phyloP scores from a whole-genome alignment of 2,329 filamentous ascomycete genomes.

The Lasiodiplodia citricola region DNA sequence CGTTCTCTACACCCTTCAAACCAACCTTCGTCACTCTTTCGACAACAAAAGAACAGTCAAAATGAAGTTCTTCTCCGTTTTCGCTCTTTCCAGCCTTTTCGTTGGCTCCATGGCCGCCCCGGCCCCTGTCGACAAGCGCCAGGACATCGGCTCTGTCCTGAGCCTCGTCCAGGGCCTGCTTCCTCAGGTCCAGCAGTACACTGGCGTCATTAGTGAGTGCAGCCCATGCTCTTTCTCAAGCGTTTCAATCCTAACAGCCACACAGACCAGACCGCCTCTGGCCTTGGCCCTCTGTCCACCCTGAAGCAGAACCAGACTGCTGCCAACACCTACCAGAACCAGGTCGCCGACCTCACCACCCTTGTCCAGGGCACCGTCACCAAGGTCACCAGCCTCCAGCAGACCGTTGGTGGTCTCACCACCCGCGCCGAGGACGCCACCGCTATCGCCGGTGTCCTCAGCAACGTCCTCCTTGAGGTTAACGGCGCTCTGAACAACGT shows the following conservation, averaged over 20 bases:
- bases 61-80: slow-evolving; percentile 27
- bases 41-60: not conserved
- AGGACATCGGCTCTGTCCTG: not conserved
- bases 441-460: slow-evolving; percentile 16
- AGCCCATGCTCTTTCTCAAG: not conserved
- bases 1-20: slow-evolving; percentile 12
- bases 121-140: slow-evolving; percentile 22
- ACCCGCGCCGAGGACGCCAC: not conserved
- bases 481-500: slow-evolving; percentile 21
- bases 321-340: slow-evolving; percentile 10
- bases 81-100: slow-evolving; percentile 25
- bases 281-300: slow-evolving; percentile 3
- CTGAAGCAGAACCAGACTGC: slow-evolving; percentile 20
- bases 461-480: slow-evolving; percentile 21
- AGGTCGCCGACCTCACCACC: not conserved
- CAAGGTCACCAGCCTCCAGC: slow-evolving; percentile 6
- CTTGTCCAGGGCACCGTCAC: slow-evolving; percentile 3
- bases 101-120: slow-evolving; percentile 22
- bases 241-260: not conserved
- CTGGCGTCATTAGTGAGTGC: slow-evolving; percentile 17
- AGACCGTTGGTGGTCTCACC: not conserved
- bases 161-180: not conserved
- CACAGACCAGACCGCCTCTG: slow-evolving; percentile 6
- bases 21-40: slow-evolving; percentile 16
- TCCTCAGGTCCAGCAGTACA: slow-evolving; percentile 1